Base-by-base conservation (phyloP, 2,329 filamentous ascomycete species). In the Chaetoscypha palmicola region DNA sequence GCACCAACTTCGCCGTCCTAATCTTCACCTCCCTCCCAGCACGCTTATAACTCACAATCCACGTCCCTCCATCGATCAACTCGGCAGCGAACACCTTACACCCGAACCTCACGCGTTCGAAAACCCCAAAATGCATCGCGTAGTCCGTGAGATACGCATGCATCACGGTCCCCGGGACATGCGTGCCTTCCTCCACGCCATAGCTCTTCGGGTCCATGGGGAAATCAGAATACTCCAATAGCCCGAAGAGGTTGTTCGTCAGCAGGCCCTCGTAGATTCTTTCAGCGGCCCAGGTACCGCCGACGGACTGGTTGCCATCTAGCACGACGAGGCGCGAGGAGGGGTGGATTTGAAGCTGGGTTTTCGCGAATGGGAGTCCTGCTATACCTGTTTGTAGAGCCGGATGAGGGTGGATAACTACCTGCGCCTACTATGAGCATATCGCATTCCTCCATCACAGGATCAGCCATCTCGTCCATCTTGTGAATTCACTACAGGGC, bases 181-280 rank as follows among this genome's bases (percentile, higher is more conserved):
- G 78, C 40, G 80, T 59, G 12, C 73, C 74, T 5, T 48, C 41
- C 35, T 62, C 66, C 30, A 76, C 61, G 1, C 66, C 66, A 52
- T 73, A 79, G 0, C 64, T 68, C 19, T 70, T 70, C 5, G 65
- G 62, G 47, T 73, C 68, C 78, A 89, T 83, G n/a, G 81, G 81
- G 48, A 83, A 56, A 54, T 86, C 85, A 0, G 78, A 77, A 55
- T 76, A 88, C 60, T 89, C 81, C 50, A 80, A 85, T 0, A 77
- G 83, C 2, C 83, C 83, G 11, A 80, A 62, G 58, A 85, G 73
- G 56, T 88, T 88, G 62, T 90, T 89, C 41, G 76, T 79, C 54
- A 78, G 81, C 38, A 90, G 69, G 2, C 77, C 79, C 0, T 78
- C 74, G 59, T 88, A 83, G 1, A 86, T 62, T 1, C 82, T 73